Evolutionary conservation across 768 basidiomycete species (phyloP).

Genomic region (Rhodotorula taiwanensis): DNA sequence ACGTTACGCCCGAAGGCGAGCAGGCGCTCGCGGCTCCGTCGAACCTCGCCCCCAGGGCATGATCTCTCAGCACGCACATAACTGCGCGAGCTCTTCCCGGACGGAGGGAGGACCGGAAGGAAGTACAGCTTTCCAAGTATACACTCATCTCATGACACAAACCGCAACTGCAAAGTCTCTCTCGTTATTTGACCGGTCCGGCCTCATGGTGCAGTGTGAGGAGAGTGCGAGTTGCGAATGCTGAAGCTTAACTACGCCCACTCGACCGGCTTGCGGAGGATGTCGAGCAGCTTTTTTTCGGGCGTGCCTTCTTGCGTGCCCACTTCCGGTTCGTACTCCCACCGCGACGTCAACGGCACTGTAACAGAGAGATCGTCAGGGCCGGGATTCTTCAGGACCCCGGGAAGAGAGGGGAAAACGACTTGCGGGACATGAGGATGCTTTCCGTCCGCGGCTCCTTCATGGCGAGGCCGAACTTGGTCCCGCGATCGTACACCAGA

Average conservation of each 20-base stretch:
- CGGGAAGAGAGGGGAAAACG: not conserved
- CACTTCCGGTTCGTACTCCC: slow-evolving; percentile 80
- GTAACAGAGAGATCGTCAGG: not conserved
- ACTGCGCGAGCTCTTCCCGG: not conserved
- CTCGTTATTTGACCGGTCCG: no score
- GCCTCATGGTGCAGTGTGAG: no score
- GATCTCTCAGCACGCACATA: not conserved
- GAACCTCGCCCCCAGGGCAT: slow-evolving; percentile 50
- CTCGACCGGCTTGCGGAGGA: slow-evolving; percentile 58
- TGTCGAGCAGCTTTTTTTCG: slow-evolving; percentile 60
- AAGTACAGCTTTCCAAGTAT: no score
- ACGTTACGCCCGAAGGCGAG: slow-evolving; percentile 82
- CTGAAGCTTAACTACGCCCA: slow-evolving; percentile 51
- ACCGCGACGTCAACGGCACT: slow-evolving; percentile 73
- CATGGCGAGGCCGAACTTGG: slow-evolving; percentile 63
- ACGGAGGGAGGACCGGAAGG: not conserved
- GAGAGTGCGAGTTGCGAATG: no score
- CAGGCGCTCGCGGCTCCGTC: slow-evolving; percentile 62
- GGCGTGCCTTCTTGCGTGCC: slow-evolving; percentile 58
- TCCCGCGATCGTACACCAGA: slow-evolving; percentile 75
- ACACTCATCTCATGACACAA: no score
- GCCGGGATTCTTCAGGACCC: not conserved
- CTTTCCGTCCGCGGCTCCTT: slow-evolving; percentile 79
- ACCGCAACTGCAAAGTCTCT: no score
- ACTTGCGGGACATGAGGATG: slow-evolving; percentile 65